phyloP scores from a whole-genome alignment of 2,329 filamentous ascomycete species.

The Clonostachys byssicola region DNA sequence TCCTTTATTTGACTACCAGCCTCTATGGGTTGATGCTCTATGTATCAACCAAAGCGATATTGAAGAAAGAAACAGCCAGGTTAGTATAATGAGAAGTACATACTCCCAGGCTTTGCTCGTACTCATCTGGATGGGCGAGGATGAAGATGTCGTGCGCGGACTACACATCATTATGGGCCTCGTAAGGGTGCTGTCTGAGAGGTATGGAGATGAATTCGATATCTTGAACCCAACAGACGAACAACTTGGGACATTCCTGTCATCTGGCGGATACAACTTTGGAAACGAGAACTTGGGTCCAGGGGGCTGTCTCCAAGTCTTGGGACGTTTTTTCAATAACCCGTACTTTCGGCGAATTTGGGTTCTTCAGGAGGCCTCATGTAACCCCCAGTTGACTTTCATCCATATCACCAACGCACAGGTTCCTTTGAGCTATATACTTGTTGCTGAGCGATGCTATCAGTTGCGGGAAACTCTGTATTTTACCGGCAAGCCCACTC shows the following conservation, averaged over 20 bases:
- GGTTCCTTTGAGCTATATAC: neutral
- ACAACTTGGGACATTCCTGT: neutral
- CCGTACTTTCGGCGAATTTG: neutral
- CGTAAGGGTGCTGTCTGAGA: neutral
- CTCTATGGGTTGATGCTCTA: neutral
- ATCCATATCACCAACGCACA: neutral
- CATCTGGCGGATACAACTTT: too few species aligned
- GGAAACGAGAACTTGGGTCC: neutral
- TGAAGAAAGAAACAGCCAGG: neutral
- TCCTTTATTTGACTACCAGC: neutral
- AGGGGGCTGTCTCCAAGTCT: neutral
- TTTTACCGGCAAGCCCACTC: neutral
- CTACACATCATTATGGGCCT: neutral
- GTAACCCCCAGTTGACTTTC: neutral
- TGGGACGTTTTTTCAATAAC: neutral
- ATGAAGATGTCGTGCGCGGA: neutral
- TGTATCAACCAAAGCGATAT: neutral
- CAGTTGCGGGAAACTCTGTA: neutral
- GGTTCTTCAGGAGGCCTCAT: neutral
- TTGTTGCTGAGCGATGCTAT: neutral
- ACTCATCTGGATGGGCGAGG: neutral
- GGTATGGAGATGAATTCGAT: neutral
- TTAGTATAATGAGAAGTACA: neutral
- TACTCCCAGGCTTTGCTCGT: neutral
- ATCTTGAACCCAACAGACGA: neutral